Evolutionary conservation across 2,329 filamentous ascomycete genomes (phyloP).

Genomic region (Hypoxylon sp.): DNA sequence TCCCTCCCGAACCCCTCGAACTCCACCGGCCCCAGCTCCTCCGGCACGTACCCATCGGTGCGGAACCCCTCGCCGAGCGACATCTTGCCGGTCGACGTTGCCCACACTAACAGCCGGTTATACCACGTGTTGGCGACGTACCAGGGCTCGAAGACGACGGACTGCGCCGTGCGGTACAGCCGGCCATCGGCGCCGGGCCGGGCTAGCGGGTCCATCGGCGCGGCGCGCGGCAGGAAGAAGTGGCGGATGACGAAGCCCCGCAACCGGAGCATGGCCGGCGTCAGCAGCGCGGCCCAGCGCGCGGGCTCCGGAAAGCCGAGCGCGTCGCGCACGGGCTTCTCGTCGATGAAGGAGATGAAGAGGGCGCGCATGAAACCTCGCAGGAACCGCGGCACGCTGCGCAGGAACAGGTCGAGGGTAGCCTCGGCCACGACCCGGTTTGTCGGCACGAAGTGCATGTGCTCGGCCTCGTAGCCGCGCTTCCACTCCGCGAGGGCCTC

Average conservation of each 20-base stretch:
- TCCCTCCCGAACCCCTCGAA: conserved; percentile 29
- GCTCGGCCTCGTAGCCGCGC: conserved; percentile 29
- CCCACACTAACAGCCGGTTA: conserved; percentile 30
- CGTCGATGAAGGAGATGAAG: conserved; percentile 37
- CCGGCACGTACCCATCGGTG: conserved; percentile 31
- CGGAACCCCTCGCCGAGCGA: conserved; percentile 28
- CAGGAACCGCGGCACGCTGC: conserved; percentile 26
- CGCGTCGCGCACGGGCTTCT: conserved; percentile 33
- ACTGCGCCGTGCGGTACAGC: conserved; percentile 24
- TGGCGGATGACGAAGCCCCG: conserved; percentile 26
- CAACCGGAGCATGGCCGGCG: conserved; percentile 21
- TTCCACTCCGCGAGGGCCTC: conserved; percentile 36
- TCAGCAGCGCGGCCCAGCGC: conserved; percentile 27
- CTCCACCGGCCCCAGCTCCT: conserved; percentile 36
- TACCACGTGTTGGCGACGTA: conserved; percentile 38
- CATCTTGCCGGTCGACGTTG: conserved; percentile 25
- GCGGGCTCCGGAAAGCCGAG: conserved; percentile 37
- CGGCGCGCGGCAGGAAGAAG: conserved; percentile 24
- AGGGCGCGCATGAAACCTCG: conserved; percentile 24
- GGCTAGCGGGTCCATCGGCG: conserved; percentile 20
- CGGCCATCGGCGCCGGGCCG: conserved; percentile 26
- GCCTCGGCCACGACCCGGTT: conserved; percentile 37
- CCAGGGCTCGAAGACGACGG: conserved; percentile 40
- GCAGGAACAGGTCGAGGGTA: conserved; percentile 35
- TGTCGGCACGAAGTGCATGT: conserved; percentile 37